Evolutionary conservation across 495 filamentous ascomycete genomes (phyloP), one percentile per base, ranked within the genome.

Genomic region (Penicillium canariense): DNA sequence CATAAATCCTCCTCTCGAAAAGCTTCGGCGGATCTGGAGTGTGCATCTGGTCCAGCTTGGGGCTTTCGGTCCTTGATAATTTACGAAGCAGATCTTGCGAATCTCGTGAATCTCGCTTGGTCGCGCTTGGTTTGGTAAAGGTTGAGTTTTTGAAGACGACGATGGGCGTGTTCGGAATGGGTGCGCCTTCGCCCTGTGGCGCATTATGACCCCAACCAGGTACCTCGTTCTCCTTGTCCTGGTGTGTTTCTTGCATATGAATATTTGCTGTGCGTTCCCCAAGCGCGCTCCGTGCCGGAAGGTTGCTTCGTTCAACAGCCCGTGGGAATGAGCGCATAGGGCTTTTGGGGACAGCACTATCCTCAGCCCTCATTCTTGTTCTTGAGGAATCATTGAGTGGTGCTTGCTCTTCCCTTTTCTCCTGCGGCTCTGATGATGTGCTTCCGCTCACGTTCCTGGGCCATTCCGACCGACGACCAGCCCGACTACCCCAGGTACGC

Each of bases 61-160:
- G 73, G 59, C 80, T 87, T 18, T 84, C 80, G 17, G 80, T 79
- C 61, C 83, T 75, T 3, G 86, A 83, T 6, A 92, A 73, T 48
- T 76, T 81, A 44, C 80, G 81, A 53, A 90, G 75, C 28, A 90
- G 66, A 49, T 87, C 83, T 28, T 81, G 80, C 0, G 88, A 88
- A 59, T 89, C 87, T 45, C 81, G 75, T 50, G 87, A 87, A 60
- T 88, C 87, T 46, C 81, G 76, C 50, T 72, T 73, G 15, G 62
- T 55, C 9, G 76, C 65, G 25, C 54, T 70, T 44, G 67, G 65
- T 48, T 62, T 67, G 44, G 27, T 68, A 45, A 69, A 71, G 26
- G 56, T 64, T 5, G 71, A 65, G 18, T 59, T 73, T 50, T 67
- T 81, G 56, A 76, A 84, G 34, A 83, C 66, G 9, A 77, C 69